Evolutionary conservation across 2,329 filamentous ascomycete species (phyloP).

Genomic region (Cadophora gregata): DNA sequence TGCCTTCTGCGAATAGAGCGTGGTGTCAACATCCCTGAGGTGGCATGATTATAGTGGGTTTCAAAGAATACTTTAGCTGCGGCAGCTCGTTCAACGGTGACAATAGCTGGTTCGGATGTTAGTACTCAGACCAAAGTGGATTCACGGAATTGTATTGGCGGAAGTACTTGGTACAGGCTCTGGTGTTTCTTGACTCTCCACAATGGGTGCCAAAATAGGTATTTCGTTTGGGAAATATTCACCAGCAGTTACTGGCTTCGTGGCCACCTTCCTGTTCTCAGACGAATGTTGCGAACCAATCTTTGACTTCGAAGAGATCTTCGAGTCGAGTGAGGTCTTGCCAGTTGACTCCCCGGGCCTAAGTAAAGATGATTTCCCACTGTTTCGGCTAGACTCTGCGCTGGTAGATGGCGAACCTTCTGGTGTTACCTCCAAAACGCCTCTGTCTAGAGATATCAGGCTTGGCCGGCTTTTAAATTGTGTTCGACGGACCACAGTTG

Average conservation of each 20-base stretch:
- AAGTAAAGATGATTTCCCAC: conserved; percentile 41
- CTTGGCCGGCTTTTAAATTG: conserved; percentile 48
- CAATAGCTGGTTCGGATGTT: conserved; percentile 35
- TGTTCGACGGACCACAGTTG: conserved; percentile 52
- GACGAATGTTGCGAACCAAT: conserved; percentile 38
- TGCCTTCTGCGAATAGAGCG: conserved; percentile 66
- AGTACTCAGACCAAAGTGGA: not conserved
- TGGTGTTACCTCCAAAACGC: conserved; percentile 32
- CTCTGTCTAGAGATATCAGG: conserved; percentile 46
- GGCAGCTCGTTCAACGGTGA: conserved; percentile 78
- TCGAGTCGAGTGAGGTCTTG: conserved; percentile 50
- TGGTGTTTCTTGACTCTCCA: conserved; percentile 36
- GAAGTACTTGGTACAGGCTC: conserved; percentile 41
- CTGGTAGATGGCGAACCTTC: conserved; percentile 39
- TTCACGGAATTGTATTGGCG: not conserved
- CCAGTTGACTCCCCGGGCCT: conserved; percentile 41
- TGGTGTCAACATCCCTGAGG: conserved; percentile 59
- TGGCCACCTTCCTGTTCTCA: conserved; percentile 38
- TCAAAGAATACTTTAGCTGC: conserved; percentile 88
- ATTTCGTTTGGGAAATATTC: conserved; percentile 37
- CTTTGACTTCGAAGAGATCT: conserved; percentile 45
- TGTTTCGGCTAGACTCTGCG: conserved; percentile 37
- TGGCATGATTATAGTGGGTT: conserved; percentile 77
- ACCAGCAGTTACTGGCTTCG: conserved; percentile 26
- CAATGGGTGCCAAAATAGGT: conserved; percentile 38